A percentile compares a stretch with the other conserved stretches of the same genome.
Conservation (phyloP, 2,329 filamentous ascomycete species). For the Phaeosphaeria sp. region DNA sequence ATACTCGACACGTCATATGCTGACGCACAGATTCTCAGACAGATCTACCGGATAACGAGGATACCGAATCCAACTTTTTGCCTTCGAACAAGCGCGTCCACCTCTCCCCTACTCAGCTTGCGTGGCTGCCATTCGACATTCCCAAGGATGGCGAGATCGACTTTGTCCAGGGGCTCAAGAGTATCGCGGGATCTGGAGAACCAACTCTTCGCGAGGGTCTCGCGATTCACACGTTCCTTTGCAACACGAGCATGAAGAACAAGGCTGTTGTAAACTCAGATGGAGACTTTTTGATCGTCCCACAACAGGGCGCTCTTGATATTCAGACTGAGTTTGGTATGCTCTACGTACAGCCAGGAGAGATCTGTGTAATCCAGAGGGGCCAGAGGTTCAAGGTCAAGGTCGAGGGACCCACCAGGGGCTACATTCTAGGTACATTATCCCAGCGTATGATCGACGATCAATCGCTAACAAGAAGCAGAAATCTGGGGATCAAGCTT, state of each 20-base stretch:
- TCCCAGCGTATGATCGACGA: neutral
- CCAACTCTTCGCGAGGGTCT: conserved; percentile 47
- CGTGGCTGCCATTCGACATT: conserved; percentile 47
- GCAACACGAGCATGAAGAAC: conserved; percentile 46
- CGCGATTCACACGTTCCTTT: conserved; percentile 43
- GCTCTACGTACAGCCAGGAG: conserved; percentile 77
- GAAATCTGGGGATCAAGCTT: conserved; percentile 51
- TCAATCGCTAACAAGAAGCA: conserved; percentile 8
- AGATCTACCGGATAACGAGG: conserved; percentile 43
- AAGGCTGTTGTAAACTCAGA: conserved; percentile 65
- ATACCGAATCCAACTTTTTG: conserved; percentile 46
- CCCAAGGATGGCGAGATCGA: conserved; percentile 40
- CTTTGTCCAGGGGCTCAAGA: conserved; percentile 45
- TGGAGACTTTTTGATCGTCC: conserved; percentile 78
- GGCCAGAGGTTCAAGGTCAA: conserved; percentile 76
- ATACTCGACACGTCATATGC: conserved; percentile 12
- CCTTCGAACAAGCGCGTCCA: conserved; percentile 46
- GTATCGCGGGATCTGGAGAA: conserved; percentile 48
- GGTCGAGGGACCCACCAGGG: conserved; percentile 69
- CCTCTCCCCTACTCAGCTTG: conserved; percentile 46
- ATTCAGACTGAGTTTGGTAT: conserved; percentile 79
- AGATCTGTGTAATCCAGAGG: conserved; percentile 78
- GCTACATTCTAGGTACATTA: conserved; percentile 69
- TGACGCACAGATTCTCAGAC: conserved; percentile 37
- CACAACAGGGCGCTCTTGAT: conserved; percentile 76